These are phyloP conservation scores for Stereocaulon alpinum DNA, from an alignment of 495 filamentous ascomycete genomes.

Conservation along the genomic window DNA sequence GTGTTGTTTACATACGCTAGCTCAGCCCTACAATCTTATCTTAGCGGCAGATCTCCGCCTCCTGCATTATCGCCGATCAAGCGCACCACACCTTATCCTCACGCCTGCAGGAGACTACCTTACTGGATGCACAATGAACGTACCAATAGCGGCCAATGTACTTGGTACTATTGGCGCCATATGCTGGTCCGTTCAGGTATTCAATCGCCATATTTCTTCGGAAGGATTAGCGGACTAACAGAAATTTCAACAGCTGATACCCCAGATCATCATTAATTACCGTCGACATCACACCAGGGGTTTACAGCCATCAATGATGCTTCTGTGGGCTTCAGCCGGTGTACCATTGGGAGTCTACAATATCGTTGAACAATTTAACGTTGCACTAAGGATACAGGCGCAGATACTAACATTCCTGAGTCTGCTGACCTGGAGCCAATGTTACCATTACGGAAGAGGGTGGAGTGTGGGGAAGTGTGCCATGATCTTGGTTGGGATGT, in stretches of 20 bases:
- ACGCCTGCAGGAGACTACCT: background rate
- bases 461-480: constrained; percentile 29
- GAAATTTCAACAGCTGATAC: constrained; percentile 34
- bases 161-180: constrained; percentile 21
- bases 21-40: background rate
- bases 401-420: constrained; percentile 53
- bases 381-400: constrained; percentile 50
- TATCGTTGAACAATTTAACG: constrained; percentile 49
- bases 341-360: constrained; percentile 58
- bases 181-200: constrained; percentile 44
- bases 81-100: background rate
- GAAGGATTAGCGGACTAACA: background rate
- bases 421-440: constrained; percentile 54
- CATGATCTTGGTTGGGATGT: constrained; percentile 31
- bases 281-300: constrained; percentile 48
- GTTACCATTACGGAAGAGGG: constrained; percentile 50
- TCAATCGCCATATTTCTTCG: background rate
- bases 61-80: background rate
- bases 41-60: background rate
- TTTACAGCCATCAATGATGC: constrained; percentile 55
- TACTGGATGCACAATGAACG: background rate
- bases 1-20: constrained; percentile 13
- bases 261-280: constrained; percentile 56
- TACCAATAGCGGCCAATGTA: constrained; percentile 15
- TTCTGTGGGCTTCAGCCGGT: constrained; percentile 54